These are phyloP conservation scores for Curvularia lunata DNA, from an alignment of 2,329 filamentous ascomycete species.

Conservation along the genomic window DNA sequence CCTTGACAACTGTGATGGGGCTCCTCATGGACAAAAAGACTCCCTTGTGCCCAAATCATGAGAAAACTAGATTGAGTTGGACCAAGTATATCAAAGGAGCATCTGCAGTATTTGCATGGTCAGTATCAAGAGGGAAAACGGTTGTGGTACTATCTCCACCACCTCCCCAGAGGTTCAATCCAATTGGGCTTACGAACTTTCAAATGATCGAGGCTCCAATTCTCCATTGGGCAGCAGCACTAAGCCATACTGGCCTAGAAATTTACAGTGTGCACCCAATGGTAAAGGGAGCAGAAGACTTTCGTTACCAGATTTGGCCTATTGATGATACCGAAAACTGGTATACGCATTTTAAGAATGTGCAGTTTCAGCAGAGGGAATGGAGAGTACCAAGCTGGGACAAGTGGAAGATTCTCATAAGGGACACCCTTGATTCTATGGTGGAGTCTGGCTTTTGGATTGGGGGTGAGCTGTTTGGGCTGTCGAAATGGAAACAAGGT, in stretches of 20 bases:
- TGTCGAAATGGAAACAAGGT: neutral
- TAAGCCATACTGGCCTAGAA: neutral
- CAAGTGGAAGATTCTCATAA: neutral
- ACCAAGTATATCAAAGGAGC: slow-evolving; percentile 1
- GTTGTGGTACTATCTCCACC: slow-evolving; percentile 1
- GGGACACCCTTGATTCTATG: neutral
- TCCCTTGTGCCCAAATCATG: neutral
- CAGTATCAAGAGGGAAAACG: neutral
- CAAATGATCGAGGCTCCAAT: slow-evolving; percentile 2
- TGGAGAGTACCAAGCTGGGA: neutral
- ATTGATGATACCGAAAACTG: neutral
- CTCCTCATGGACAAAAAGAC: neutral
- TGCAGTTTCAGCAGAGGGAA: neutral
- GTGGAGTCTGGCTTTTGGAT: neutral
- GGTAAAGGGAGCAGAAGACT: slow-evolving; percentile 2
- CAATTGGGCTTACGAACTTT: neutral
- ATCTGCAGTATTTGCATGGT: slow-evolving; percentile 1
- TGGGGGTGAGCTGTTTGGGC: neutral
- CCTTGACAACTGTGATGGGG: neutral
- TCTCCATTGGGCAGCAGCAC: neutral
- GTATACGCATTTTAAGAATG: neutral
- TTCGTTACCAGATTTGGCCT: neutral
- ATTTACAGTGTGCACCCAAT: slow-evolving; percentile 2
- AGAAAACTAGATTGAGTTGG: neutral
- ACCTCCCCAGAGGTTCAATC: slow-evolving; percentile 1